Evolutionary conservation across 495 filamentous ascomycete genomes (phyloP), one percentile per base, ranked within the genome.

Genomic region (Xylona heveae): DNA sequence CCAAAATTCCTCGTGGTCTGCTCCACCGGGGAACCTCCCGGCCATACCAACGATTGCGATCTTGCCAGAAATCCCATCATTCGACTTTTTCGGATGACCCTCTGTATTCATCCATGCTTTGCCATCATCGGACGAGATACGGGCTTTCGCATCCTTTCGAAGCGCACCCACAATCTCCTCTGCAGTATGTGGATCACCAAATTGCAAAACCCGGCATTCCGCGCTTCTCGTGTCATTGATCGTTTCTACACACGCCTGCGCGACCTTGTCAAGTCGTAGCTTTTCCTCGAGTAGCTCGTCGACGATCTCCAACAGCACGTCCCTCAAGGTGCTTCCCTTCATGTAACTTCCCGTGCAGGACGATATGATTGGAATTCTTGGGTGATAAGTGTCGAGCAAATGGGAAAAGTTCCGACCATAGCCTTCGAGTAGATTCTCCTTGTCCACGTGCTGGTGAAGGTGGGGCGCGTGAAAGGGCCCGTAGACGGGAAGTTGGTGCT

Each of bases 381-480:
- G 60, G 16, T 48, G 51, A 3, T 65, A 60, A 25, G 40, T 44
- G 7, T 49, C 42, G n/a, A 72, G 52, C 9, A 52, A 51, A 40
- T 57, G 42, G n/a, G n/a, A n/a, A n/a, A n/a, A n/a, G n/a, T n/a
- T n/a, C n/a, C n/a, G n/a, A n/a, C n/a, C n/a, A n/a, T n/a, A n/a
- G n/a, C n/a, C n/a, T n/a, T n/a, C n/a, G 17, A 82, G 42, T 27
- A 84, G 67, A 32, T 61, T 61, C 25, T 66, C 60, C 24, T 78
- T 54, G 39, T 82, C 67, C 9, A 55, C 54, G 10, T 54, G 36
- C 4, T 57, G 57, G 50, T 80, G 74, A 6, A 90, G 51, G 48
- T 90, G 78, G 1, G 60, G 41, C 8, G 81, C 78, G 52, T 92
- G 82, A 42, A 81, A 90, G 1, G 81, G 77, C 1, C 73, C 81